A percentile compares a stretch with the other conserved stretches of the same genome.
Conservation (phyloP, 2,329 filamentous ascomycete species). For the Aureobasidium sp. region DNA sequence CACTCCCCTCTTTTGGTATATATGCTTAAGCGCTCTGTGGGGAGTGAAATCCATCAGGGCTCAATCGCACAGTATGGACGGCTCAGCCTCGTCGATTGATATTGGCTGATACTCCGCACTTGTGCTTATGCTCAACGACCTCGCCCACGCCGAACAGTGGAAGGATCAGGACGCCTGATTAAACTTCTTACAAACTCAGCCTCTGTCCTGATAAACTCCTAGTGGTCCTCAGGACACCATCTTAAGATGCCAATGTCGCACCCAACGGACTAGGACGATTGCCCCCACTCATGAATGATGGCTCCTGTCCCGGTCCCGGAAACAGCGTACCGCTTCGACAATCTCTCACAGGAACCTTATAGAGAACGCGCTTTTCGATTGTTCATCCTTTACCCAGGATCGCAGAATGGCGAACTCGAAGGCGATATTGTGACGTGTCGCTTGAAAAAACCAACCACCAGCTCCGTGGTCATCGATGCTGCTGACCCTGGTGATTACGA, state of each 20-base stretch:
- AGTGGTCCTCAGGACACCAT: background rate
- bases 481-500: constrained; percentile 5
- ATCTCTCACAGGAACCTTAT: background rate
- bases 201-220: background rate
- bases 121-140: background rate
- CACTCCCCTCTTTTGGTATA: background rate
- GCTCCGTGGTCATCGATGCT: background rate
- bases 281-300: background rate
- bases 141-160: background rate
- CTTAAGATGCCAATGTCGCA: background rate
- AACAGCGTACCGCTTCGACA: background rate
- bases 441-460: background rate
- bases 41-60: too few species aligned
- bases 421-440: background rate
- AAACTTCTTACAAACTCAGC: background rate
- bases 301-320: background rate
- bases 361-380: background rate
- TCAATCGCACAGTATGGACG: background rate
- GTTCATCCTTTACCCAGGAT: background rate
- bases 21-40: background rate
- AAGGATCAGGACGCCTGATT: background rate
- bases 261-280: background rate
- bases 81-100: background rate
- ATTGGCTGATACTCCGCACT: background rate
- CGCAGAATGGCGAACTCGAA: background rate